A percentile compares a stretch with the other conserved stretches of the same genome.
Conservation (phyloP, 2,329 filamentous ascomycete genomes). For the Aspergillus jensenii region DNA sequence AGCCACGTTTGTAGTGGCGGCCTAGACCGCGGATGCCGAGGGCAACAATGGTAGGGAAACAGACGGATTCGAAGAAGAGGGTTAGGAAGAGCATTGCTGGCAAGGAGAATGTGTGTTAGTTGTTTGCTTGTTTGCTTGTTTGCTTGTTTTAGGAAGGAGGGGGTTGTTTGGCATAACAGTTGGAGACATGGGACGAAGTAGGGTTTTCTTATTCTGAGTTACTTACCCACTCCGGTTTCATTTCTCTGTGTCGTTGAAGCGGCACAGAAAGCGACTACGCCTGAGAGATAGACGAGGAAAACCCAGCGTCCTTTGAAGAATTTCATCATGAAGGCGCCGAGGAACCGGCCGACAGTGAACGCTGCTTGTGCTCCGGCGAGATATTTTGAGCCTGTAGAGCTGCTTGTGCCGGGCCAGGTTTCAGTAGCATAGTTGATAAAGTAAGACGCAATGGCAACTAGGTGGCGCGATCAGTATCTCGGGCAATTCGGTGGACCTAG, state of each 20-base stretch:
- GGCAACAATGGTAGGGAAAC: slow-evolving; percentile 80
- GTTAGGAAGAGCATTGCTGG: slow-evolving; percentile 62
- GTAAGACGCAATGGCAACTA: slow-evolving; percentile 54
- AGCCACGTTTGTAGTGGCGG: slow-evolving; percentile 73
- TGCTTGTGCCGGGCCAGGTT: slow-evolving; percentile 54
- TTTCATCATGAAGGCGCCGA: slow-evolving; percentile 65
- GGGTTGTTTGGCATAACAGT: too few species aligned
- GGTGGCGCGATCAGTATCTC: slow-evolving; percentile 10
- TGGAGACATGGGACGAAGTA: too few species aligned
- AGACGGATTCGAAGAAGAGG: slow-evolving; percentile 78
- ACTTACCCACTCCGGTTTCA: slow-evolving; percentile 46
- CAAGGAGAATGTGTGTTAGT: neutral
- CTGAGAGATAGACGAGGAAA: slow-evolving; percentile 66
- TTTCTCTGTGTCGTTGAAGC: slow-evolving; percentile 49
- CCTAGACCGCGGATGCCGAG: slow-evolving; percentile 75
- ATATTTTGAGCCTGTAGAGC: slow-evolving; percentile 64
- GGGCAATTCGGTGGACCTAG: neutral
- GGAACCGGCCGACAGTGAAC: slow-evolving; percentile 72
- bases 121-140: neutral
- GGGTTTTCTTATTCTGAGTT: too few species aligned
- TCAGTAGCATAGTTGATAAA: slow-evolving; percentile 74
- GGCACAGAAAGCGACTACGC: slow-evolving; percentile 61
- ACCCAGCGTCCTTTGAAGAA: slow-evolving; percentile 68
- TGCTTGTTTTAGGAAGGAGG: too few species aligned
- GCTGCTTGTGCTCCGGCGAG: slow-evolving; percentile 72